Percentiles rank a stretch among this genome's conserved stretches.
phyloP scores from a whole-genome alignment of 768 basidiomycete genomes.

The Cubamyces lactineus region DNA sequence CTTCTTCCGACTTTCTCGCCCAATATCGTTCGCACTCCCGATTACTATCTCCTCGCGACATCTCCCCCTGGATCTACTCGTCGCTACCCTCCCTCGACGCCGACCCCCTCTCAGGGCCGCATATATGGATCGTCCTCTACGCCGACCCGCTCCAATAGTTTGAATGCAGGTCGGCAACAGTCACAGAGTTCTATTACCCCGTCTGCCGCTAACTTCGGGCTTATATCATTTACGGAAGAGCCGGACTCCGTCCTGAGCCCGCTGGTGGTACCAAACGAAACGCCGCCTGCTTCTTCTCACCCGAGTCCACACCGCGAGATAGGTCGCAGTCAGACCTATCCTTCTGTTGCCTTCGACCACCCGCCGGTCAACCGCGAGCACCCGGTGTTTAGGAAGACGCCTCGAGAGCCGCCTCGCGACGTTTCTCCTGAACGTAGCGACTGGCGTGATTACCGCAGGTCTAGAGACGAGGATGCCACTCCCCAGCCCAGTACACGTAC shows the following conservation, averaged over 20 bases:
- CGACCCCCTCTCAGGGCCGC: conserved; percentile 21
- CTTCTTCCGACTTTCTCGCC: conserved; percentile 71
- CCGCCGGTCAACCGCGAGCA: conserved; percentile 20
- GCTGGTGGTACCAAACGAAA: conserved; percentile 20
- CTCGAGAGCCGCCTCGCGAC: conserved; percentile 4
- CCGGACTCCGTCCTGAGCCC: conserved; percentile 36
- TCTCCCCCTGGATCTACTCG: conserved; percentile 11
- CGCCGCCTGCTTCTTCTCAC: not conserved
- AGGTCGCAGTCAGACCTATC: conserved; percentile 26
- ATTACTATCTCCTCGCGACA: conserved; percentile 49
- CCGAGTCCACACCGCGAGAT: conserved; percentile 18
- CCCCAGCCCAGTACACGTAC: conserved; percentile 10
- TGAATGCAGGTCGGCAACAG: conserved; percentile 19
- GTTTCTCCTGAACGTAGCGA: conserved; percentile 12
- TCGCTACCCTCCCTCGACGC: not conserved
- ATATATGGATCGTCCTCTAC: conserved; percentile 28
- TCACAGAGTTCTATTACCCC: conserved; percentile 17
- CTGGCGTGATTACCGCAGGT: conserved; percentile 6
- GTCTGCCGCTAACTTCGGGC: conserved; percentile 10
- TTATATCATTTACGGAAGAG: conserved; percentile 36
- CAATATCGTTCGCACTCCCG: conserved; percentile 70
- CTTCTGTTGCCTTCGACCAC: conserved; percentile 17
- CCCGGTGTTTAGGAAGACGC: conserved; percentile 11
- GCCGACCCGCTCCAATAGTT: conserved; percentile 27
- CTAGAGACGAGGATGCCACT: conserved; percentile 13